Base-by-base conservation (phyloP, 139 green algal genomes). In the Monoraphidium neglectum region DNA sequence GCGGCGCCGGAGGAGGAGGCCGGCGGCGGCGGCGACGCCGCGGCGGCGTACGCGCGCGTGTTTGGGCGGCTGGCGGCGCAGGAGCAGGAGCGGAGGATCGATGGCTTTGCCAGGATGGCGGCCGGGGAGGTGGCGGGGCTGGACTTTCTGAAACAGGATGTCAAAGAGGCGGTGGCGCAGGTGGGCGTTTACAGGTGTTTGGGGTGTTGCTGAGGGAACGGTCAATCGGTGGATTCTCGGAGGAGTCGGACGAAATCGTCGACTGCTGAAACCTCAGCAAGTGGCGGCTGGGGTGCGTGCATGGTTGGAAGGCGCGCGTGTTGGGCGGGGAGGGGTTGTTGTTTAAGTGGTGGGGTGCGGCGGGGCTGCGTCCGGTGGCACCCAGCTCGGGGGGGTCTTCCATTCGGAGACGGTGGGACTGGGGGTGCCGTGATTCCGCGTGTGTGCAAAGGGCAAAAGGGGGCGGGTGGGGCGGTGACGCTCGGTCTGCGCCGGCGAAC, bases 1-100 rank as follows among this genome's bases (percentile, higher is more conserved):
- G 70, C 35, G 1, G 56, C n/a, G n/a, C 54, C n/a, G 36, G 56
- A 43, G 56, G 33, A 26, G n/a, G 13, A 8, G 35, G 33, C 26
- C 36, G 18, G 18, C 15, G 28, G 26, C 61, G 16, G 6, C 6
- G 61, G 43, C 4, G 53, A 32, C 64, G 73, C 74, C 0, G 60
- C 51, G 8, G 74, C 62, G n/a, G 56, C 54, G 1, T 85, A 77
- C 35, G n/a, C 63, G 36, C 40, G 26, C n/a, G 60, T 78, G 36
- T 80, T 81, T 59, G n/a, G 12, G 8, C 10, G 13, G 26, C 40
- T 85, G 53, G 18, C n/a, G 6, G 26, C 18, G 0, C 36, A 60
- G 37, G 61, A 78, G 69, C 80, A 78, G 59, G 62, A 47, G 23
- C 53, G 60, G 23, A 74, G 77, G 68, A 60, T 85, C 13, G 80